These are phyloP conservation scores for Gonium pectorale DNA, from an alignment of 139 green algal genomes.

Conservation along the genomic window DNA sequence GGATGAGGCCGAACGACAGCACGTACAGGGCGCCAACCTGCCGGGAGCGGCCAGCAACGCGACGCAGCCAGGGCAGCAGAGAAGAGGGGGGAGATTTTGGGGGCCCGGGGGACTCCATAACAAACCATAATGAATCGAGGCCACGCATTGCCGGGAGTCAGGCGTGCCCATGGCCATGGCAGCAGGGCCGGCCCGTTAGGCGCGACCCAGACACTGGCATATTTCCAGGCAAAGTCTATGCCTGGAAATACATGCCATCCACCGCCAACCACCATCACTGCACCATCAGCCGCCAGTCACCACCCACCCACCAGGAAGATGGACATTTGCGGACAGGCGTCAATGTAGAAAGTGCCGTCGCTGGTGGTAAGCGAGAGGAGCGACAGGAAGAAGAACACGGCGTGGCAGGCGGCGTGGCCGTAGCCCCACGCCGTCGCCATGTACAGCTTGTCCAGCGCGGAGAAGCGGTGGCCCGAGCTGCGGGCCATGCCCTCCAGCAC, in stretches of 20 bases:
- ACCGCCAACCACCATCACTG: too few relatives aligned
- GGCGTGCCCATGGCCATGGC: too few relatives aligned
- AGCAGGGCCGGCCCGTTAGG: too few relatives aligned
- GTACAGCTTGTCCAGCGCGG: constrained; percentile 62
- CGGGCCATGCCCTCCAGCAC: constrained; percentile 26
- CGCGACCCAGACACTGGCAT: too few relatives aligned
- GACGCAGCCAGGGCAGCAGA: too few relatives aligned
- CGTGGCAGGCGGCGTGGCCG: constrained; percentile 63
- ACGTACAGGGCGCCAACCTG: constrained; percentile 56
- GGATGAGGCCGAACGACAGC: constrained; percentile 57
- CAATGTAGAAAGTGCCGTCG: constrained; percentile 56
- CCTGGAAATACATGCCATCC: too few relatives aligned
- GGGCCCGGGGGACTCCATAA: too few relatives aligned
- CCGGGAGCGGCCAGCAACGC: too few relatives aligned
- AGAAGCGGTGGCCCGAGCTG: constrained; percentile 45
- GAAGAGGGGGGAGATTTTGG: too few relatives aligned
- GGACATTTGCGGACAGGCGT: constrained; percentile 55
- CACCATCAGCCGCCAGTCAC: background rate
- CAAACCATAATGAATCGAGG: too few relatives aligned
- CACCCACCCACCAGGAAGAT: constrained; percentile 53
- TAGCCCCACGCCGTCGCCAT: constrained; percentile 71
- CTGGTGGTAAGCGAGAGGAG: constrained; percentile 61
- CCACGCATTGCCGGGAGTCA: too few relatives aligned
- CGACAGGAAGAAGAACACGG: constrained; percentile 64
- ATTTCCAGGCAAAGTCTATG: too few relatives aligned